phyloP scores from a whole-genome alignment of 352 stramenopile species.

The Phytophthora melonis region DNA sequence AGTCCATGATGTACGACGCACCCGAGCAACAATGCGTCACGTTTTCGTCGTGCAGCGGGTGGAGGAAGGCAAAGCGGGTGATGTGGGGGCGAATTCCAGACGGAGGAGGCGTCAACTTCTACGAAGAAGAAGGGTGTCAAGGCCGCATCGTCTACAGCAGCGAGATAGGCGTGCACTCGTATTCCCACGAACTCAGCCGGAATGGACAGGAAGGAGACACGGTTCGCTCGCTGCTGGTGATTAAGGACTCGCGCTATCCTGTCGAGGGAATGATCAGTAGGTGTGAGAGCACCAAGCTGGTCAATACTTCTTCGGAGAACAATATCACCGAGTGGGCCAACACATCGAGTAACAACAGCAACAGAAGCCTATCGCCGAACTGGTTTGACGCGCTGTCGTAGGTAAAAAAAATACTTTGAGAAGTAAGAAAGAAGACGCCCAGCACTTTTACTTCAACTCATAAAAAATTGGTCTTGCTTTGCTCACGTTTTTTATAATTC shows the following conservation, averaged over 20 bases:
- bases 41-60: not conserved
- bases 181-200: not conserved
- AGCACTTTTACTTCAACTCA: no score
- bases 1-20: slow-evolving; percentile 9
- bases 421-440: no score
- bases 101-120: slow-evolving; percentile 5
- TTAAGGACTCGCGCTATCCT: not conserved
- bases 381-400: not conserved
- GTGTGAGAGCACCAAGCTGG: slow-evolving; percentile 3
- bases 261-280: not conserved
- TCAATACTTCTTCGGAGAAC: not conserved
- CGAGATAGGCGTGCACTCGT: not conserved
- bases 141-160: slow-evolving; percentile 5
- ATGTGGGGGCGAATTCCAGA: slow-evolving; percentile 11
- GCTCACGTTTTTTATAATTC: no score
- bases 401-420: no score
- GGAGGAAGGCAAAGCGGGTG: slow-evolving; percentile 1
- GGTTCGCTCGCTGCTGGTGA: slow-evolving; percentile 8
- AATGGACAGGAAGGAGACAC: not conserved
- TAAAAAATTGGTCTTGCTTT: no score
- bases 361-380: not conserved
- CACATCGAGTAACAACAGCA: not conserved
- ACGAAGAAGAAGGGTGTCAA: not conserved
- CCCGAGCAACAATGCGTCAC: slow-evolving; percentile 7
- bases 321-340: not conserved